A percentile compares a stretch with the other conserved stretches of the same genome.
These are phyloP conservation scores for Mucor mucedo DNA, from an alignment of 371 early-diverging fungal species.

Conservation along the genomic window DNA sequence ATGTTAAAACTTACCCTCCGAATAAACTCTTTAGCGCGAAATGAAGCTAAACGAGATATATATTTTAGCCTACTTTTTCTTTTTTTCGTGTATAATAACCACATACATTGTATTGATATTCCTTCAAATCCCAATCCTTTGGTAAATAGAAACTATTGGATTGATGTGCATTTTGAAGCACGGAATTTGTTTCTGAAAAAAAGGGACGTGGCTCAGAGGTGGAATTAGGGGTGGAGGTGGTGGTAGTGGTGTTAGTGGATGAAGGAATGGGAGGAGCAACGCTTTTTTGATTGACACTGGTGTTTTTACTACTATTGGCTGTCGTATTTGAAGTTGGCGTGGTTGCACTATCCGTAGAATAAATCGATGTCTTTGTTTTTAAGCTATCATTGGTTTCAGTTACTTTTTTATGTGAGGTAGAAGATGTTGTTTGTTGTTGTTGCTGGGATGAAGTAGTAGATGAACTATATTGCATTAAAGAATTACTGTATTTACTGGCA, in stretches of 20 bases:
- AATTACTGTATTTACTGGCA: neutral
- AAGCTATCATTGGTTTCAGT: neutral
- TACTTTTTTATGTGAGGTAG: neutral
- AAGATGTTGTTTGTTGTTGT: neutral
- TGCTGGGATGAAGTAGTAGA: neutral
- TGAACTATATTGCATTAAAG: neutral
- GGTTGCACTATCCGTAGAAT: neutral
- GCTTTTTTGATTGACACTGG: neutral
- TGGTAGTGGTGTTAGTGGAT: too few relatives aligned
- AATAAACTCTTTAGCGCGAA: constrained; percentile 24
- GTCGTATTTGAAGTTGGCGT: neutral
- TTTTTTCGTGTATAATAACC: neutral
- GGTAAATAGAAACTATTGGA: constrained; percentile 29
- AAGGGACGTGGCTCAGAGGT: too few relatives aligned
- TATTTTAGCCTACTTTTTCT: constrained; percentile 1
- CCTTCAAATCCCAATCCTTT: constrained; percentile 29
- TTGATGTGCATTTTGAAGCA: constrained; percentile 6
- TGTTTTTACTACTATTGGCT: neutral
- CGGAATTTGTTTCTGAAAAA: neutral
- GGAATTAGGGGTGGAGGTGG: too few relatives aligned
- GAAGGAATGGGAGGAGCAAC: too few relatives aligned
- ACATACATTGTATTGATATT: constrained; percentile 24
- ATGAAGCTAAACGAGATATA: constrained; percentile 22
- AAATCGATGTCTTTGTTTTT: neutral
- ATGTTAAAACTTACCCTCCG: constrained; percentile 20